These are phyloP conservation scores for Passiflora organensis DNA, from an alignment of 345 rosid genomes.

Conservation along the genomic window DNA sequence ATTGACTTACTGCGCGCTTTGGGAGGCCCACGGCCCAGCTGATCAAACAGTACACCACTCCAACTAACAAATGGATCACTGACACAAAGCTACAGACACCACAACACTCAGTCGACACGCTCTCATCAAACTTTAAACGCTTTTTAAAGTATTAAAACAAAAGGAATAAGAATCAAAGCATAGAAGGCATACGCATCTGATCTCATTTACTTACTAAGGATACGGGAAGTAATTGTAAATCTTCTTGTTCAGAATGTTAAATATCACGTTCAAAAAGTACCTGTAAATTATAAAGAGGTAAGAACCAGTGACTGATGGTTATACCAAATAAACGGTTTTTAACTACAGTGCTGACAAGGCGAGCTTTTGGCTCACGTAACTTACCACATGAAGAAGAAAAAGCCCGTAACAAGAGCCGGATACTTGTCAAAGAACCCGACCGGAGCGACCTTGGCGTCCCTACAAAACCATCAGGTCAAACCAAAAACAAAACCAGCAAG, in stretches of 20 bases:
- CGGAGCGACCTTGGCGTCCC: constrained; percentile 49
- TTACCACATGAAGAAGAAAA: constrained; percentile 98
- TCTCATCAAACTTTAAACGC: neutral
- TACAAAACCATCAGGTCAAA: constrained; percentile 35
- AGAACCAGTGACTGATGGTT: neutral
- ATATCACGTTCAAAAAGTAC: constrained; percentile 93
- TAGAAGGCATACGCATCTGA: neutral
- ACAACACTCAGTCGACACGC: neutral
- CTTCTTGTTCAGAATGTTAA: constrained; percentile 97
- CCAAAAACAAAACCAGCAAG: constrained; percentile 5
- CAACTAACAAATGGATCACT: constrained; percentile 84
- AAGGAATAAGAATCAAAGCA: neutral
- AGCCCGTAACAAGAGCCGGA: constrained; percentile 82
- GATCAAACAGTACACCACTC: constrained; percentile 78
- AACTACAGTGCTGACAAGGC: no score
- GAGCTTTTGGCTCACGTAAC: neutral
- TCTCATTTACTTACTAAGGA: constrained; percentile 61
- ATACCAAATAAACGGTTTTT: neutral
- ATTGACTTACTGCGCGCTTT: constrained; percentile 80
- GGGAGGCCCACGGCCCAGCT: constrained; percentile 97
- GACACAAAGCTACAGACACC: constrained; percentile 67
- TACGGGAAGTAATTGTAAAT: constrained; percentile 95
- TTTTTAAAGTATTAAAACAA: neutral
- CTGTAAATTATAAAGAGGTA: constrained; percentile 18
- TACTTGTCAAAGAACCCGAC: constrained; percentile 63